These are phyloP conservation scores for Avena eriantha DNA, from an alignment of 176 grass and related monocot species.

Conservation along the genomic window DNA sequence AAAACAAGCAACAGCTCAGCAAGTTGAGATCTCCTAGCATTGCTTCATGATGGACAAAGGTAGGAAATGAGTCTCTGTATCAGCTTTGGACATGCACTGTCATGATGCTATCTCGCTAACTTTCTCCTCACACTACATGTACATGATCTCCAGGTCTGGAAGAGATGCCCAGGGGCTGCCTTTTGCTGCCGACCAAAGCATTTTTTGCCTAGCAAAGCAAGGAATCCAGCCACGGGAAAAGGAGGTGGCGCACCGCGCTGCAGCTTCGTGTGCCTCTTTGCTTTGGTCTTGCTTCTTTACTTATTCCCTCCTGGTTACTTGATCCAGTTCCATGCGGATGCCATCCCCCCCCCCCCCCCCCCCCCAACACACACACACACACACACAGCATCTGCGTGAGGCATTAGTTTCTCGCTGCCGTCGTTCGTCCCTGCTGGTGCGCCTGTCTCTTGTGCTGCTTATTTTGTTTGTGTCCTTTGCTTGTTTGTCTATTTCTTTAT, in stretches of 20 bases:
- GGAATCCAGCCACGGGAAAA: slow-evolving; percentile 46
- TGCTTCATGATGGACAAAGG: not conserved
- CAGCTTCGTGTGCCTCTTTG: slow-evolving; percentile 26
- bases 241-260: not conserved
- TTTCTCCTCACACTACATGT: slow-evolving; percentile 5
- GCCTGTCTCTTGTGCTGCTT: not conserved
- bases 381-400: not conserved
- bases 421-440: not conserved
- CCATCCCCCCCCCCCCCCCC: not conserved
- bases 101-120: not conserved
- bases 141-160: not conserved
- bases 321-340: not conserved
- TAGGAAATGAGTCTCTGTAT: not conserved
- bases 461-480: slow-evolving; percentile 2
- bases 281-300: slow-evolving; percentile 16
- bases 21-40: not conserved
- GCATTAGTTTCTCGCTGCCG: not conserved
- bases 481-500: not conserved
- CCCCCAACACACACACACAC: too few species aligned
- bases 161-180: slow-evolving; percentile 13
- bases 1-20: not conserved
- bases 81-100: slow-evolving; percentile 10
- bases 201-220: slow-evolving; percentile 30
- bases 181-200: slow-evolving; percentile 25
- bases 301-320: not conserved